Conservation (phyloP, 2,329 filamentous ascomycete genomes). For the Pleoardoris graminearum region DNA sequence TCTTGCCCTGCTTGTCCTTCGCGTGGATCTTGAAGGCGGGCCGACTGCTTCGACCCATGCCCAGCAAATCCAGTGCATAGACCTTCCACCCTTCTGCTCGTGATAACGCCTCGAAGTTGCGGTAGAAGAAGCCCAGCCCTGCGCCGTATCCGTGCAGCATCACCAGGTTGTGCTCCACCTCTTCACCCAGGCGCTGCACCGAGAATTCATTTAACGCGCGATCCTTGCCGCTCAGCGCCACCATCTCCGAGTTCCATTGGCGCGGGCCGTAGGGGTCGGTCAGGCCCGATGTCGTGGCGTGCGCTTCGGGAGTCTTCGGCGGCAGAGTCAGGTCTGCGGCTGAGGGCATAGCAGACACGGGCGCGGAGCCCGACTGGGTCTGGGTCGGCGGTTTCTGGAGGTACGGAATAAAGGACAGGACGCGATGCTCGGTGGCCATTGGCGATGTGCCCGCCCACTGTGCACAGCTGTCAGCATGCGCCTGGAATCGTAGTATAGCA, state of each 20-base stretch:
- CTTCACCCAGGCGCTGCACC: slow-evolving; percentile 79
- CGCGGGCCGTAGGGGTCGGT: slow-evolving; percentile 83
- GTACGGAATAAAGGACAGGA: slow-evolving; percentile 83
- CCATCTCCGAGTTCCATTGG: slow-evolving; percentile 83
- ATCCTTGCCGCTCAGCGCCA: slow-evolving; percentile 81
- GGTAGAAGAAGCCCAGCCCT: slow-evolving; percentile 96
- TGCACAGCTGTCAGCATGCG: slow-evolving; percentile 12
- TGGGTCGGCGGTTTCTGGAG: slow-evolving; percentile 72
- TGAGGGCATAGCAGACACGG: slow-evolving; percentile 49
- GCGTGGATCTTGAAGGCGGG: slow-evolving; percentile 83
- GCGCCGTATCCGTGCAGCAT: slow-evolving; percentile 98
- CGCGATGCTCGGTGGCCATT: slow-evolving; percentile 80
- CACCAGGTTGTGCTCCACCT: slow-evolving; percentile 82
- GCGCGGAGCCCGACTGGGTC: slow-evolving; percentile 63
- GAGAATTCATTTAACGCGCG: slow-evolving; percentile 91
- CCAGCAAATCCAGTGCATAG: slow-evolving; percentile 91
- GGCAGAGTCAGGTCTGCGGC: slow-evolving; percentile 46
- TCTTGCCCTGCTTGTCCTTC: slow-evolving; percentile 78
- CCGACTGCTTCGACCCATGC: slow-evolving; percentile 87
- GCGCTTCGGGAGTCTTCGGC: slow-evolving; percentile 44
- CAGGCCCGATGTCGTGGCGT: slow-evolving; percentile 50
- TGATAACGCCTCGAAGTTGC: slow-evolving; percentile 90
- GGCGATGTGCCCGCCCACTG: slow-evolving; percentile 88
- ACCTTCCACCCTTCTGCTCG: slow-evolving; percentile 81
- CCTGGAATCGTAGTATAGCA: neutral